Base-by-base conservation (phyloP, 345 rosid species). In the Kernera saxatilis region DNA sequence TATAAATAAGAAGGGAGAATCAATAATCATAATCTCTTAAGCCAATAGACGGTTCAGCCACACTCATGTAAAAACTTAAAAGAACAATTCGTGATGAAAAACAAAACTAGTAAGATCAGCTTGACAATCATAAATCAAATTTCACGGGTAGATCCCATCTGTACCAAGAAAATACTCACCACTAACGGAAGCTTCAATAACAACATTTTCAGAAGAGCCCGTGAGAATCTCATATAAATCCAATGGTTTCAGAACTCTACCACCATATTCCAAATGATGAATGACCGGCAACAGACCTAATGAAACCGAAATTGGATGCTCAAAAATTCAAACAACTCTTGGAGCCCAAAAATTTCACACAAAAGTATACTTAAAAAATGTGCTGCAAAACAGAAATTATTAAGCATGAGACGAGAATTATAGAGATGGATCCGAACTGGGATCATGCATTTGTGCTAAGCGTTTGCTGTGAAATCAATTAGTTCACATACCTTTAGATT, bases 271-370 rank as follows among this genome's bases (percentile, higher is more conserved):
- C 73, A 91, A 64, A 54, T 84, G 84, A 64, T 84, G 87, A 77
- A 94, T 84, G 76, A 91, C 88, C 67, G 97, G 99, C 83, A 94
- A 69, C 61, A 94, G 82, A 84, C 99, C 97, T 94, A 53, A 54
- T 51, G 57, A 78, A 73, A 75, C 22, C 45, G 23, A 71, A 65
- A 46, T 67, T 40, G 50, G 32, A 66, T 45, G 64, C 51, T 64
- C 41, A 67, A 70, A 77, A 36, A 50, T 49, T 54, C 36, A 58
- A 22, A 53, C 3, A 68, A 18, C 63, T 61, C 27, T 35, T 30
- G 13, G 45, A 62, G 41, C 21, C 25, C 27, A 72, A 30, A 10
- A 3, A 1, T 30, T 43, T 21, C 8, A 32, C 5, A 17, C 11
- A 56, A 11, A 18, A 66, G 46, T 33, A 9, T 27, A 49, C 53